Conservation (phyloP, 2,329 filamentous ascomycete species). For the Trichoderma polysporum region DNA sequence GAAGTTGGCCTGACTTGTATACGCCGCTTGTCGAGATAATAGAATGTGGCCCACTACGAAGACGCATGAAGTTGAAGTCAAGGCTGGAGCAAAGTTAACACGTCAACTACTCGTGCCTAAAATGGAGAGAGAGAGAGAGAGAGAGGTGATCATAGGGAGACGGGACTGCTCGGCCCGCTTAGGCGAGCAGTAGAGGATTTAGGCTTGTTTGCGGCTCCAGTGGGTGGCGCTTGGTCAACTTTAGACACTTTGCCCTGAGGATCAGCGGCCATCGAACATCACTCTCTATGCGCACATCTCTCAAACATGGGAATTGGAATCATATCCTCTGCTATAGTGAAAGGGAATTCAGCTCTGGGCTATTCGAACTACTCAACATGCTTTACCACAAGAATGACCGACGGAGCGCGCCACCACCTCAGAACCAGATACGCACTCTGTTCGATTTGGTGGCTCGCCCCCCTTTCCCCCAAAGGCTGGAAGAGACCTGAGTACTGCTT, state of each 20-base stretch:
- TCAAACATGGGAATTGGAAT: neutral
- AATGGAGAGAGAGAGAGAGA: neutral
- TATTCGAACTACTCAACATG: neutral
- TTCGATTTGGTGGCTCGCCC: neutral
- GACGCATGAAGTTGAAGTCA: neutral
- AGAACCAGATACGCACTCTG: neutral
- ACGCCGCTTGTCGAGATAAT: neutral
- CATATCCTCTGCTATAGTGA: neutral
- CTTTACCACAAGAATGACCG: neutral
- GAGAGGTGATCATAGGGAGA: neutral
- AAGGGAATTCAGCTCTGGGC: no score
- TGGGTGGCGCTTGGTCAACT: neutral
- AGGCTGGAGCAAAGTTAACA: neutral
- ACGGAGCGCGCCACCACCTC: neutral
- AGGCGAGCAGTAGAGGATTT: conserved; percentile 1
- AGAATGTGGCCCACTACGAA: neutral
- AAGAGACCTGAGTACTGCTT: neutral
- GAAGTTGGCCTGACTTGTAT: neutral
- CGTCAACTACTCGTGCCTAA: neutral
- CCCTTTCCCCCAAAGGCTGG: no score
- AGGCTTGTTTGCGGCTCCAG: neutral
- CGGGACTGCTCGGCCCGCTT: conserved; percentile 16
- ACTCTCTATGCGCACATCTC: neutral
- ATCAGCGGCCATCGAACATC: neutral
- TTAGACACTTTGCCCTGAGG: neutral